Conservation (phyloP, 192 early-diverging fungal species). For the Coemansia aciculifera region DNA sequence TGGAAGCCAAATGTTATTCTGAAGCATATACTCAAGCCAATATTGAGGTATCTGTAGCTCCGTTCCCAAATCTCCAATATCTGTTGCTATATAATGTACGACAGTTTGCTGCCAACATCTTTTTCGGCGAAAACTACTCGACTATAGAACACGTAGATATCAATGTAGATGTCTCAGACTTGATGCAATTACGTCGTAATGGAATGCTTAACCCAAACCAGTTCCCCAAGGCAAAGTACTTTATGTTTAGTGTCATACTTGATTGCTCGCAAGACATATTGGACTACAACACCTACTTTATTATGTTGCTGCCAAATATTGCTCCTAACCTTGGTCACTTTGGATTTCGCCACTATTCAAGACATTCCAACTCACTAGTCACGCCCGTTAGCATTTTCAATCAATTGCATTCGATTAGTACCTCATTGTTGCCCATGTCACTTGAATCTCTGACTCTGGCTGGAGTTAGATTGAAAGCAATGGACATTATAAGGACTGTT, state of each 20-base stretch:
- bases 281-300: background rate
- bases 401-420: background rate
- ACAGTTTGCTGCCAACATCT: background rate
- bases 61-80: background rate
- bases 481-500: background rate
- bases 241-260: background rate
- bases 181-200: background rate
- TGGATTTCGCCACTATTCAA: background rate
- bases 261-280: background rate
- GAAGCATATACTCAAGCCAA: background rate
- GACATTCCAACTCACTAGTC: background rate
- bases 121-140: background rate
- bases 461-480: background rate
- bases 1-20: background rate
- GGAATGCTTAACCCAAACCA: slow-evolving; percentile 2
- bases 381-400: background rate
- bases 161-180: background rate
- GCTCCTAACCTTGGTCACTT: background rate
- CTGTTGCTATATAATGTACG: background rate
- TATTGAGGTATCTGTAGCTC: background rate
- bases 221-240: background rate
- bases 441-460: background rate
- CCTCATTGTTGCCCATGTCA: background rate
- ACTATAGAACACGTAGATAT: background rate
- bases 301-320: background rate